Evolutionary conservation across 352 stramenopile genomes (phyloP).

Genomic region (Globisporangium carolinianum): DNA sequence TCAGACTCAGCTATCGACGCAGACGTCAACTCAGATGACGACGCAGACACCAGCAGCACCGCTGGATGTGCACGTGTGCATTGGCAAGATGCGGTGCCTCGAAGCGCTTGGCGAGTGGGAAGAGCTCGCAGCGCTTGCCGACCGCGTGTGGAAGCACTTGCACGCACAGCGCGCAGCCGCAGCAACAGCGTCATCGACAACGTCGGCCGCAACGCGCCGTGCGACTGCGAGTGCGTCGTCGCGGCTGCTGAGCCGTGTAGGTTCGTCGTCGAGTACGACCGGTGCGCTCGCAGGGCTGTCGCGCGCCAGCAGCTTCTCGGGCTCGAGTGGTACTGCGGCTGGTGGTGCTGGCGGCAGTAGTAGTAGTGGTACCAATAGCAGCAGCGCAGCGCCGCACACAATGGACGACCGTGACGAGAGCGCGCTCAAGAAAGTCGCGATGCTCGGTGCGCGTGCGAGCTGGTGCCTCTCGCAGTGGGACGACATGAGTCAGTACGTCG

Average conservation of each 20-base stretch:
- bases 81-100: conserved; percentile 97
- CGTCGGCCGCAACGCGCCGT: not conserved
- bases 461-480: conserved; percentile 84
- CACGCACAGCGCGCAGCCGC: conserved; percentile 16
- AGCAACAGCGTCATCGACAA: not conserved
- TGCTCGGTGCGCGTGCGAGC: conserved; percentile 76
- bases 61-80: conserved; percentile 89
- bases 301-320: conserved; percentile 29
- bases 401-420: conserved; percentile 41
- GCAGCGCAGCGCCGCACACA: not conserved
- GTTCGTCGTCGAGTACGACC: conserved; percentile 9
- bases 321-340: conserved; percentile 5
- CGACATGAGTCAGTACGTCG: conserved; percentile 75
- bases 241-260: conserved; percentile 5
- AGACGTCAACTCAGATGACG: conserved; percentile 5
- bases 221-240: conserved; percentile 3
- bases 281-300: conserved; percentile 9
- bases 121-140: conserved; percentile 85
- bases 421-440: conserved; percentile 57
- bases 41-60: not conserved
- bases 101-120: conserved; percentile 95
- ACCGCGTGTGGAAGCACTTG: conserved; percentile 45
- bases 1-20: no score
- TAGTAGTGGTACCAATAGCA: not conserved
- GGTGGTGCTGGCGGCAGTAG: not conserved